A percentile compares a stretch with the other conserved stretches of the same genome.
Evolutionary conservation across 352 stramenopile species (phyloP).

Genomic region (Globisporangium sylvaticum): DNA sequence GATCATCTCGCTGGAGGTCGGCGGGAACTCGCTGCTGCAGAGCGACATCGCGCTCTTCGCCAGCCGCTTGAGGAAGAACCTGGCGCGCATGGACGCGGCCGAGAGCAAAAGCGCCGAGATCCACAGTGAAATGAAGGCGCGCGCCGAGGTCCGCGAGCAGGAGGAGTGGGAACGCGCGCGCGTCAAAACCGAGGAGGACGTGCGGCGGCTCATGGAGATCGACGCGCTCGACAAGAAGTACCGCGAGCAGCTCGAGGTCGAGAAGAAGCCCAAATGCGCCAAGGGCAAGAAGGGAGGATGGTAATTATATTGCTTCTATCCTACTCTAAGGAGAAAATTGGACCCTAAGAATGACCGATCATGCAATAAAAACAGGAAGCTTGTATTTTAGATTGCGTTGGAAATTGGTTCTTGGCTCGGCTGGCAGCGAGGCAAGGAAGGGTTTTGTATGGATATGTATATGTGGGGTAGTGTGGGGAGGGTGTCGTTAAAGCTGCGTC

Average conservation of each 20-base stretch:
- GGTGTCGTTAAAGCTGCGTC: slow-evolving; percentile 10
- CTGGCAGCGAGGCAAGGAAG: neutral
- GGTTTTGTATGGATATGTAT: neutral
- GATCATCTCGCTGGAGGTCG: slow-evolving; percentile 49
- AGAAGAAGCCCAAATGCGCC: slow-evolving; percentile 41
- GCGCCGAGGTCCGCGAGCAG: slow-evolving; percentile 36
- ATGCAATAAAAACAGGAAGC: slow-evolving; percentile 1
- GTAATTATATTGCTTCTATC: too few species aligned
- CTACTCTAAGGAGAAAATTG: neutral
- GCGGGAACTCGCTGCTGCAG: slow-evolving; percentile 40
- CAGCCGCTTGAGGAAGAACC: slow-evolving; percentile 42
- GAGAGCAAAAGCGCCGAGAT: slow-evolving; percentile 26
- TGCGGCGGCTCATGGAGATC: slow-evolving; percentile 45
- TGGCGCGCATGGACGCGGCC: slow-evolving; percentile 21
- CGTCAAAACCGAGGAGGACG: slow-evolving; percentile 33
- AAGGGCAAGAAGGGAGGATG: slow-evolving; percentile 54
- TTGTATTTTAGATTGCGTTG: slow-evolving; percentile 3
- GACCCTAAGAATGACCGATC: neutral
- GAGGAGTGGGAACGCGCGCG: slow-evolving; percentile 52
- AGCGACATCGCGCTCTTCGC: slow-evolving; percentile 43
- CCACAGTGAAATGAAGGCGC: slow-evolving; percentile 24
- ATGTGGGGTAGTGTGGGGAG: too few species aligned
- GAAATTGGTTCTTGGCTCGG: slow-evolving; percentile 6
- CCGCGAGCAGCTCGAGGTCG: slow-evolving; percentile 29
- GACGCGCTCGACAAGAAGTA: slow-evolving; percentile 59